Evolutionary conservation across 345 rosid genomes (phyloP).

Genomic region (Salix caprea): DNA sequence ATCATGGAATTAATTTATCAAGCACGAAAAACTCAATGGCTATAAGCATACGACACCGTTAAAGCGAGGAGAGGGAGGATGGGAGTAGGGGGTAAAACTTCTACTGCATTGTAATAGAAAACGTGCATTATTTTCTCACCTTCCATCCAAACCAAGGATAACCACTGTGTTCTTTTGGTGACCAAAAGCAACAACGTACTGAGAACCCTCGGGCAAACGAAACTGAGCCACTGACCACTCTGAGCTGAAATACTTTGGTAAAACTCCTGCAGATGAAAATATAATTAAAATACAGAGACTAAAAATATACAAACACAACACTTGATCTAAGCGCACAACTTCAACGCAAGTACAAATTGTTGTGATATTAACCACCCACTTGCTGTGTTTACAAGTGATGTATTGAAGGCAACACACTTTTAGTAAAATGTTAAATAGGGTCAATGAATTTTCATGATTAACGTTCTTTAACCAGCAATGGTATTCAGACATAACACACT

Average conservation of each 20-base stretch:
- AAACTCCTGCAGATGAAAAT: slow-evolving; percentile 52
- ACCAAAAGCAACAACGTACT: slow-evolving; percentile 84
- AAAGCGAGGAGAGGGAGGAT: background rate
- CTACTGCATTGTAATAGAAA: no score
- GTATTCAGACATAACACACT: background rate
- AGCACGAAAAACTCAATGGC: background rate
- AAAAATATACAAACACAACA: no score
- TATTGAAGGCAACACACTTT: background rate
- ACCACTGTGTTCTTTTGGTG: slow-evolving; percentile 83
- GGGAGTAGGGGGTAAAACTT: background rate
- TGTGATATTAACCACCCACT: background rate
- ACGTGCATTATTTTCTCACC: slow-evolving; percentile 36
- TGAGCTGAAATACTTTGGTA: slow-evolving; percentile 94
- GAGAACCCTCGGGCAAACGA: slow-evolving; percentile 78
- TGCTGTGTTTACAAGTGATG: background rate
- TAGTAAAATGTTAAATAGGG: background rate
- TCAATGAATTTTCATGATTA: background rate
- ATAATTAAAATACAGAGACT: background rate
- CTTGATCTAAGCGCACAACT: no score
- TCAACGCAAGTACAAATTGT: background rate
- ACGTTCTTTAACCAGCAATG: background rate
- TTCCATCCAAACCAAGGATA: slow-evolving; percentile 93
- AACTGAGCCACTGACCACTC: slow-evolving; percentile 98
- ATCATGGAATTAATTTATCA: background rate
- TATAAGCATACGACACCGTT: background rate